These are phyloP conservation scores for Scleromitrula shiraiana DNA, from an alignment of 2,329 filamentous ascomycete genomes.

Conservation along the genomic window DNA sequence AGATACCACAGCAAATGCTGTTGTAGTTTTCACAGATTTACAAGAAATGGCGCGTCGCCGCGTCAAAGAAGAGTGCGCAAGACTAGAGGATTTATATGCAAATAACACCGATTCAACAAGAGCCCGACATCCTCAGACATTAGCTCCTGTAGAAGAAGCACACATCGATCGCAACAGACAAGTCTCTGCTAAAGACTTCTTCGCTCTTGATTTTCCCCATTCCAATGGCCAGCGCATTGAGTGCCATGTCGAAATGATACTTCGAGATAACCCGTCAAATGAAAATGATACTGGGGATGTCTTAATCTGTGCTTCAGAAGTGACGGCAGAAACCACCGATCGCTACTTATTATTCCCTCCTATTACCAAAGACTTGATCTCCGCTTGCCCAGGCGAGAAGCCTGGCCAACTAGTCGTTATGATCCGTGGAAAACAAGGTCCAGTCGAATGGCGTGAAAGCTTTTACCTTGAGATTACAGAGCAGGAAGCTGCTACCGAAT, in stretches of 20 bases:
- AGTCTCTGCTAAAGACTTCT: slow-evolving; percentile 84
- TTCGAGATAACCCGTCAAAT: slow-evolving; percentile 69
- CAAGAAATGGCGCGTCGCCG: slow-evolving; percentile 69
- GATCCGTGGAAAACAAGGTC: slow-evolving; percentile 63
- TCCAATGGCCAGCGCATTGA: slow-evolving; percentile 85
- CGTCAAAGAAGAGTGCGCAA: slow-evolving; percentile 62
- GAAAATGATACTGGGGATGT: slow-evolving; percentile 68
- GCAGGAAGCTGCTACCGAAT: slow-evolving; percentile 60
- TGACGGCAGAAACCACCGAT: slow-evolving; percentile 73
- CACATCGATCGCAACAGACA: slow-evolving; percentile 69
- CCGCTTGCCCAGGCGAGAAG: slow-evolving; percentile 67
- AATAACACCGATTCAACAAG: slow-evolving; percentile 73
- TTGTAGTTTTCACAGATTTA: slow-evolving; percentile 52
- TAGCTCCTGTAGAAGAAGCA: slow-evolving; percentile 63
- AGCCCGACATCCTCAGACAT: slow-evolving; percentile 68
- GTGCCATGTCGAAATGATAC: slow-evolving; percentile 79
- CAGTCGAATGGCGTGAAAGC: slow-evolving; percentile 73
- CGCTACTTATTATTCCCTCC: slow-evolving; percentile 88
- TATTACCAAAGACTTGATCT: slow-evolving; percentile 63
- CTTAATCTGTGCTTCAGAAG: slow-evolving; percentile 68
- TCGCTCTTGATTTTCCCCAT: slow-evolving; percentile 76
- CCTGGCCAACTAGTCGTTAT: slow-evolving; percentile 73
- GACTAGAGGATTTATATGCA: slow-evolving; percentile 80
- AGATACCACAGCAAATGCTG: slow-evolving; percentile 31
- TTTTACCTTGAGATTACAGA: slow-evolving; percentile 64